Percentiles rank a stretch among this genome's conserved stretches.
Conservation (phyloP, 257 asterid species). For the Nicotiana paniculata region DNA sequence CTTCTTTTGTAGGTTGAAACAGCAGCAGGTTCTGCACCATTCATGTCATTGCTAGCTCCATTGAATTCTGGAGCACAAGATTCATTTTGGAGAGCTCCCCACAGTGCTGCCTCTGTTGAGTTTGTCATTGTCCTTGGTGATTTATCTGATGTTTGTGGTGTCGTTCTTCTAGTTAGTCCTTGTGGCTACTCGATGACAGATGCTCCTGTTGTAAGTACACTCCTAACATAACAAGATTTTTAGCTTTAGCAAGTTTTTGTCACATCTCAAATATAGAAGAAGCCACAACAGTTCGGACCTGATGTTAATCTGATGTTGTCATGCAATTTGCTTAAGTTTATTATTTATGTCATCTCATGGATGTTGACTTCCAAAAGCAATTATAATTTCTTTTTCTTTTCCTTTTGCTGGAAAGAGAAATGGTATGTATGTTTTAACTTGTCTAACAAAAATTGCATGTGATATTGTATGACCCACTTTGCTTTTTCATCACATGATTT, state of each 20-base stretch:
- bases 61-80: constrained; percentile 57
- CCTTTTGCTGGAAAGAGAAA: constrained; percentile 1
- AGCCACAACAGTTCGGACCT: neutral
- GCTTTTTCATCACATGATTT: constrained; percentile 1
- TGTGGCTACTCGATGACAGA: constrained; percentile 88
- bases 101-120: constrained; percentile 66
- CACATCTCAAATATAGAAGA: neutral
- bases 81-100: constrained; percentile 89
- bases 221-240: neutral
- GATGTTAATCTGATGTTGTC: neutral
- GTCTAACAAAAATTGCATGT: neutral
- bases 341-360: neutral
- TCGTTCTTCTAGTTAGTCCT: constrained; percentile 75
- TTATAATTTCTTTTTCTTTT: neutral
- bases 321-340: neutral
- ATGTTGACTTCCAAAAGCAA: constrained; percentile 1
- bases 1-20: constrained; percentile 63
- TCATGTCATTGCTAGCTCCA: constrained; percentile 71
- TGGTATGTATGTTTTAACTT: neutral
- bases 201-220: constrained; percentile 83
- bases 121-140: constrained; percentile 71
- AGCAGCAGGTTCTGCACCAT: constrained; percentile 85
- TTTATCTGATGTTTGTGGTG: constrained; percentile 87
- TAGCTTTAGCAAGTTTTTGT: neutral
- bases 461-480: neutral